Percentiles rank a stretch among this genome's conserved stretches.
Conservation (phyloP, 805 yeast genomes). For the Ogataea ganodermae region DNA sequence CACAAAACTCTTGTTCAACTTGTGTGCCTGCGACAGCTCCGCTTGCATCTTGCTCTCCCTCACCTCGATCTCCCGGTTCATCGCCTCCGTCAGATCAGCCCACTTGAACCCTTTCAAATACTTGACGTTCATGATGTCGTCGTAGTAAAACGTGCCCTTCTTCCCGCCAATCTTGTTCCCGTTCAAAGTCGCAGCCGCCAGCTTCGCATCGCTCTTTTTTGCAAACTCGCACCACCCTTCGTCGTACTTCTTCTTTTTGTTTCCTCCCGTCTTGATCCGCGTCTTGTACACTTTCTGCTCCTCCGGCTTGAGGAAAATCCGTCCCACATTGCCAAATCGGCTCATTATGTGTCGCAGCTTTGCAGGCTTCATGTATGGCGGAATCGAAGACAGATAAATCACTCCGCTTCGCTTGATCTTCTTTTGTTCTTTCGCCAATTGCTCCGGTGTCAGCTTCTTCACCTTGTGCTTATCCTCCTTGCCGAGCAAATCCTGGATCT, state of each 20-base stretch:
- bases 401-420: slow-evolving; percentile 79
- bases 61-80: slow-evolving; percentile 84
- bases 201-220: slow-evolving; percentile 81
- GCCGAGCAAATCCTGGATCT: slow-evolving; percentile 21
- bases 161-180: slow-evolving; percentile 91
- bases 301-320: slow-evolving; percentile 87
- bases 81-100: slow-evolving; percentile 91
- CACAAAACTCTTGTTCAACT: slow-evolving; percentile 80
- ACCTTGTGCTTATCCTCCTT: slow-evolving; percentile 41
- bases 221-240: slow-evolving; percentile 98
- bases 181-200: slow-evolving; percentile 82
- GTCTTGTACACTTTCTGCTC: slow-evolving; percentile 61
- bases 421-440: slow-evolving; percentile 54
- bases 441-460: slow-evolving; percentile 57
- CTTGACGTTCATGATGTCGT: slow-evolving; percentile 89
- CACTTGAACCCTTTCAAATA: slow-evolving; percentile 92
- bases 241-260: slow-evolving; percentile 79
- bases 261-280: slow-evolving; percentile 86
- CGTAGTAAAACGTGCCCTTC: slow-evolving; percentile 87
- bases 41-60: slow-evolving; percentile 85
- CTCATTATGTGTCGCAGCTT: slow-evolving; percentile 79
- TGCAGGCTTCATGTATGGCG: slow-evolving; percentile 96
- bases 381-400: slow-evolving; percentile 85
- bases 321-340: slow-evolving; percentile 84
- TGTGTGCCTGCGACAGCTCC: slow-evolving; percentile 86